Conservation (phyloP, 345 rosid genomes). For the rapeseed (Brassica napus) region Da-Ae NC_063450.1:21644501-21645000, state of each 20-base stretch:
- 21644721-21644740: neutral
- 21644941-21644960: neutral
- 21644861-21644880: neutral
- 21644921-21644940: neutral
- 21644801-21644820: neutral
- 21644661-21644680: neutral
- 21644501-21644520: neutral
- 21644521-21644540: neutral
- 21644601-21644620: conserved; percentile 11
- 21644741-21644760: neutral
- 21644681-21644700: neutral
- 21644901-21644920: neutral
- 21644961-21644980: neutral
- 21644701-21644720: neutral
- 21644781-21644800: neutral
- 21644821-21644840: neutral
- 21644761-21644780: neutral
- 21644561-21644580: neutral
- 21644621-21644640: neutral
- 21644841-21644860: neutral
- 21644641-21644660: conserved; percentile 9
- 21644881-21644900: neutral
- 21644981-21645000: neutral
- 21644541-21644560: neutral
- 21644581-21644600: neutral